phyloP scores from a whole-genome alignment of 1,284 basidiomycete genomes.

The Meripilus lineatus region DNA sequence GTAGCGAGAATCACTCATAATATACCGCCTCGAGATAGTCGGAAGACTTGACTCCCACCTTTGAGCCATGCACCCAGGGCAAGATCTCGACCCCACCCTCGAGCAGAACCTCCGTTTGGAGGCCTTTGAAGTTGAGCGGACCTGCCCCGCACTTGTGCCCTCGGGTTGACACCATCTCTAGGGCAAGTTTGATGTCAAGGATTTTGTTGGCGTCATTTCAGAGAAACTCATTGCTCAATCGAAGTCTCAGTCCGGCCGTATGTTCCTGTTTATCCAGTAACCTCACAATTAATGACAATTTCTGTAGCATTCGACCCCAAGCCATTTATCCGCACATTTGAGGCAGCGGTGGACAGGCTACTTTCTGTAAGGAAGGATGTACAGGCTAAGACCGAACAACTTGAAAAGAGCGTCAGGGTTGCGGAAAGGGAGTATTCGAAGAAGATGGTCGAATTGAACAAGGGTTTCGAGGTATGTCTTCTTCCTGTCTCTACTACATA shows the following conservation, averaged over 20 bases:
- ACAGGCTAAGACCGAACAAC: constrained; percentile 81
- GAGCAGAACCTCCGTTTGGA: constrained; percentile 25
- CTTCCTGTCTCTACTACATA: background rate
- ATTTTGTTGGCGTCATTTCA: constrained; percentile 82
- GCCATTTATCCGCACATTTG: constrained; percentile 91
- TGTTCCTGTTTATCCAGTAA: constrained; percentile 28
- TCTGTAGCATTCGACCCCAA: constrained; percentile 84
- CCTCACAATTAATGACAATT: constrained; percentile 3
- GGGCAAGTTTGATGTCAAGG: constrained; percentile 90
- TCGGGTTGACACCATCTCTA: constrained; percentile 25
- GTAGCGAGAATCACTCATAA: too few relatives aligned
- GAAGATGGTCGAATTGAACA: constrained; percentile 88
- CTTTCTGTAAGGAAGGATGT: constrained; percentile 85
- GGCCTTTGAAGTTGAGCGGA: constrained; percentile 25
- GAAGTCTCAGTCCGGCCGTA: constrained; percentile 79
- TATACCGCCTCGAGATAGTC: too few relatives aligned
- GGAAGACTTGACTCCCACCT: too few relatives aligned
- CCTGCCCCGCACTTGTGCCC: background rate
- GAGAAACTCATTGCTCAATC: constrained; percentile 85
- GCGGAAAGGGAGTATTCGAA: constrained; percentile 93
- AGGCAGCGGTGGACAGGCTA: constrained; percentile 84
- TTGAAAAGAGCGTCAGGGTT: constrained; percentile 88
- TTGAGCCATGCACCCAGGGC: constrained; percentile 5
- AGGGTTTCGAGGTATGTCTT: constrained; percentile 79
- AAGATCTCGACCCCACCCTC: constrained; percentile 23